Base-by-base conservation (phyloP, 1,139 yeast species). In the Saccharomyces hybrid region DNA sequence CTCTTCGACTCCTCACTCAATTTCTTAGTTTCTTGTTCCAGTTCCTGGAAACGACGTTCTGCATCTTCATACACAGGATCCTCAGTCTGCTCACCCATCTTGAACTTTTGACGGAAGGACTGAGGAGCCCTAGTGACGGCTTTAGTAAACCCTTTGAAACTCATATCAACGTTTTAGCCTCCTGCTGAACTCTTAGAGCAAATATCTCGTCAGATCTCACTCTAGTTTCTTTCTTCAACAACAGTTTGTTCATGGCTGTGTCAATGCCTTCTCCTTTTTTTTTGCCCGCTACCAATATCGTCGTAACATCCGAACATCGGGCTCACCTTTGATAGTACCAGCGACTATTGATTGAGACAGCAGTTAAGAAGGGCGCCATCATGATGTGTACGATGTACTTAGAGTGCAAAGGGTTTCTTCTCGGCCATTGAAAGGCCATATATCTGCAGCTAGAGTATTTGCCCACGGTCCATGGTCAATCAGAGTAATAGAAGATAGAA, bases 41-140 rank as follows among this genome's bases (percentile, higher is more conserved):
- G 76, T 69, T 91, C 97, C 69, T 87, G 88, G 77, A 95, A 93
- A 65, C 99, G 81, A 70, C 97, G 80, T 72, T 93, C 99, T 7
- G 98, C 98, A 73, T 93, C 99, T 51, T 80, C 79, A 70, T 90
- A 93, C 21, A 93, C 97, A 0, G 96, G 82, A 69, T 93, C 99
- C 53, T 76, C 79, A 52, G 97, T 88, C 54, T 80, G 78, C 52
- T 85, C 87, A 46, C 97, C 97, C 91, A 86, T 86, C 71, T 87
- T 84, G 71, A 87, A 70, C 75, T 86, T 87, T 68, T 84, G 89
- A 62, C 91, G 83, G 66, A 86, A 77, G 59, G 78, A 80, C 70
- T 86, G 93, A 32, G 95, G 95, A 2, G 96, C 96, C 64, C 99
- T 79, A 51, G 83, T 83, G 59, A 90, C 77, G 31, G 96, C 84